phyloP scores from a whole-genome alignment of 352 stramenopile species.

The Globisporangium middletonii region DNA sequence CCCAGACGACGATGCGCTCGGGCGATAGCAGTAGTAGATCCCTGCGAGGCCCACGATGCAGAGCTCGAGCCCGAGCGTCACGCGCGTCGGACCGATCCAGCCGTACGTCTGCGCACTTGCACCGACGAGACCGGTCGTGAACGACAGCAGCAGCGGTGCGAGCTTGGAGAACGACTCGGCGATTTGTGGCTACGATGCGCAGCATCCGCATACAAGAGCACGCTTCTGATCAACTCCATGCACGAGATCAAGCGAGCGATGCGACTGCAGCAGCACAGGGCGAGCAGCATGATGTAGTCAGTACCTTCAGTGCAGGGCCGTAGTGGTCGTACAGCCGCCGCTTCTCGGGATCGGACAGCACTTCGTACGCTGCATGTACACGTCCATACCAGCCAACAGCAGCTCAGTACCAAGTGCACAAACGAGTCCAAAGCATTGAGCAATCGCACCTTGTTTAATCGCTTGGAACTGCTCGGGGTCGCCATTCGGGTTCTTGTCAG shows the following conservation, averaged over 20 bases:
- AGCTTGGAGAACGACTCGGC: conserved; percentile 57
- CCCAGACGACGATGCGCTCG: not conserved
- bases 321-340: conserved; percentile 73
- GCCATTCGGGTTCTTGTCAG: conserved; percentile 93
- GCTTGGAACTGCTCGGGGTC: conserved; percentile 87
- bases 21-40: conserved; percentile 52
- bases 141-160: conserved; percentile 55
- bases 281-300: not conserved
- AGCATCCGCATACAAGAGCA: no score
- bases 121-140: conserved; percentile 46
- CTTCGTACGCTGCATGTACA: conserved; percentile 43
- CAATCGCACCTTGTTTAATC: conserved; percentile 41
- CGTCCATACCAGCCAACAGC: not conserved
- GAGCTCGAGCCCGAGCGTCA: conserved; percentile 33
- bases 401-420: not conserved
- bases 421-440: not conserved
- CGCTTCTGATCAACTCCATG: no score
- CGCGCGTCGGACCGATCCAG: conserved; percentile 21
- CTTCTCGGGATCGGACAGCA: conserved; percentile 72
- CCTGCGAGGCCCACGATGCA: conserved; percentile 48
- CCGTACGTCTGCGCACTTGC: conserved; percentile 31
- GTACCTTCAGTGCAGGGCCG: conserved; percentile 41
- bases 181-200: conserved; percentile 25
- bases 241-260: not conserved
- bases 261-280: not conserved